Base-by-base conservation (phyloP, 768 basidiomycete genomes). In the Russula griseocarnosa region DNA sequence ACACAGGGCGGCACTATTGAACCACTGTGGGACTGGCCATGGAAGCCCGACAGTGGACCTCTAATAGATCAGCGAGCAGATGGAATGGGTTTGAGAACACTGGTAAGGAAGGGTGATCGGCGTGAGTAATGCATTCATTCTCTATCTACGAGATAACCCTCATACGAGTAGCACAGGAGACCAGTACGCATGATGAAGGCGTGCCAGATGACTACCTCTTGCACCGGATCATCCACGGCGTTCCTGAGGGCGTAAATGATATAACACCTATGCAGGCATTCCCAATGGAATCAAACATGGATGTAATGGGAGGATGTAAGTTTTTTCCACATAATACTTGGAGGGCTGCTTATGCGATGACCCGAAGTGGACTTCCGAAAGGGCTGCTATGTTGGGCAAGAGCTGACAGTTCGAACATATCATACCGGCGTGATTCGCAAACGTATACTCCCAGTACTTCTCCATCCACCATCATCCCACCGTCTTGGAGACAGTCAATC, bases 351-450 rank as follows among this genome's bases (percentile, higher is more conserved):
- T 38, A 65, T 62, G 34, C 66, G 42, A 59, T 28, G 58, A 5
- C 58, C 47, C 57, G 50, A 80, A 88, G 95, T 98, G 72, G 94
- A 98, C 75, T 98, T 97, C 74, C 80, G 92, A 61, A 99, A 99
- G 77, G 97, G 97, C 3, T 99, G 97, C 72, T 98, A 98, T 71
- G 88, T 98, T 6, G 97, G 97, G 10, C 97, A 99, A 79, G 97
- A 98, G 71, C 79, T 98, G 46, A 98, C 95, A 0, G 95, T 97
- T 7, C 84, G 97, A 57, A 98, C 96, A 42, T 96, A 96, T 74
- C 94, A 98, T 73, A 98, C 90, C 7, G 97, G 97, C 13, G 81
- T 88, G 30, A 78, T 97, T 49, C 82, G 97, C 66, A 98, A 98
- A 74, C 85, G 97, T 14, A 90, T 95, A 36, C 76, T 94, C 13